Conservation (phyloP, 208 protist genomes). For the Trypanosoma platydactyli region DNA sequence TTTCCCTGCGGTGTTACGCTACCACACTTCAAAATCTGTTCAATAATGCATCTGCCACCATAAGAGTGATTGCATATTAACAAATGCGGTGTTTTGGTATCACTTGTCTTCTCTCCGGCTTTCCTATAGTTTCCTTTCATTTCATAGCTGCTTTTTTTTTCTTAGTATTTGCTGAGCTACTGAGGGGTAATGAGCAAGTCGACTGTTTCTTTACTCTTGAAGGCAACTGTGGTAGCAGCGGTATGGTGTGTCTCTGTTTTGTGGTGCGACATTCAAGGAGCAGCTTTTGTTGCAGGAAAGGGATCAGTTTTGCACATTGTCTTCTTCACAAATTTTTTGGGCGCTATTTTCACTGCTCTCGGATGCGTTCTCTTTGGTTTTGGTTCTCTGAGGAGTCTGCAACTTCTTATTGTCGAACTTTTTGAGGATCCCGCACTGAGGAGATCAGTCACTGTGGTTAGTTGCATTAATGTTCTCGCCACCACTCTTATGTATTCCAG, state of each 20-base stretch:
- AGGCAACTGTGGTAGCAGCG: not conserved
- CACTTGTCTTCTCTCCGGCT: too few species aligned
- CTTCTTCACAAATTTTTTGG: slow-evolving; percentile 19
- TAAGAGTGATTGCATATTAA: too few species aligned
- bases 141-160: too few species aligned
- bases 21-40: too few species aligned
- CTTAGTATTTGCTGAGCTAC: too few species aligned
- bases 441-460: slow-evolving; percentile 8
- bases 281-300: slow-evolving; percentile 2
- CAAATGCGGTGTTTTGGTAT: too few species aligned
- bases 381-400: slow-evolving; percentile 1
- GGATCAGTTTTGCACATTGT: slow-evolving; percentile 18
- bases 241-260: slow-evolving; percentile 18
- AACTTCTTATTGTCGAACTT: not conserved
- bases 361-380: not conserved
- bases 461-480: slow-evolving; percentile 14
- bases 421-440: slow-evolving; percentile 3
- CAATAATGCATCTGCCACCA: too few species aligned
- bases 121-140: too few species aligned
- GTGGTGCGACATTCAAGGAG: slow-evolving; percentile 20
- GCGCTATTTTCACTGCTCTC: not conserved
- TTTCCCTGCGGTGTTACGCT: too few species aligned
- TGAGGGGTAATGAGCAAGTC: too few species aligned
- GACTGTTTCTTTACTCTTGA: too few species aligned
- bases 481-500: slow-evolving; percentile 13